These are phyloP conservation scores for Candida patagonica DNA, from an alignment of 805 yeast genomes.

Conservation along the genomic window DNA sequence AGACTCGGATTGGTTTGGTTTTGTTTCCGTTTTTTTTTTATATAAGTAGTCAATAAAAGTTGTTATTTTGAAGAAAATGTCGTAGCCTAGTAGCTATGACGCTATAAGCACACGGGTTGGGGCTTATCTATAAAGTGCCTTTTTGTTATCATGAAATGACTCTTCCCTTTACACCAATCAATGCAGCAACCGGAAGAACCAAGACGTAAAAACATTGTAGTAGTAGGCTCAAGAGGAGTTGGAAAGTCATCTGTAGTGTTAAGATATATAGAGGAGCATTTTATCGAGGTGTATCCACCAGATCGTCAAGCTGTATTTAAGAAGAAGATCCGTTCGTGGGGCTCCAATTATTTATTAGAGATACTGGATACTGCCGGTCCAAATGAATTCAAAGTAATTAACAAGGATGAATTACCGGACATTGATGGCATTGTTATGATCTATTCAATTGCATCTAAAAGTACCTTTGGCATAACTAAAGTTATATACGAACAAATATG, in stretches of 20 bases:
- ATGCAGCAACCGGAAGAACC: not conserved
- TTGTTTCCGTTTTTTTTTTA: no score
- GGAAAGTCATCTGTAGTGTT: slow-evolving; percentile 77
- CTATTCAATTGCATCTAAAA: slow-evolving; percentile 70
- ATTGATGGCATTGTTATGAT: slow-evolving; percentile 77
- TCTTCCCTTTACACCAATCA: no score
- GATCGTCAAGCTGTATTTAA: slow-evolving; percentile 81
- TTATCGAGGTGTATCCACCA: slow-evolving; percentile 83
- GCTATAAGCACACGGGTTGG: no score
- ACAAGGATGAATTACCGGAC: slow-evolving; percentile 69
- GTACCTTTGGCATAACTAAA: slow-evolving; percentile 67
- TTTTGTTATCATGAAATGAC: no score
- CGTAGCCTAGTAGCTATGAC: no score
- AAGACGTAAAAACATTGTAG: slow-evolving; percentile 49
- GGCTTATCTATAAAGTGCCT: no score
- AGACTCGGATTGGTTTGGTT: no score
- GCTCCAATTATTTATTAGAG: slow-evolving; percentile 71
- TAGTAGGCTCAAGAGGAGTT: slow-evolving; percentile 76
- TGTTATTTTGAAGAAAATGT: no score
- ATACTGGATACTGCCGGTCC: slow-evolving; percentile 91
- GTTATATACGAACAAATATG: slow-evolving; percentile 76
- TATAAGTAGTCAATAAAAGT: no score
- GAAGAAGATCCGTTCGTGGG: slow-evolving; percentile 57
- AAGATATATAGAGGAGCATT: slow-evolving; percentile 79
- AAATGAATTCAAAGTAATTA: slow-evolving; percentile 77